These are phyloP conservation scores for Chrysanthemum makinoi DNA, from an alignment of 129 eudicot genomes.

Conservation along the genomic window DNA sequence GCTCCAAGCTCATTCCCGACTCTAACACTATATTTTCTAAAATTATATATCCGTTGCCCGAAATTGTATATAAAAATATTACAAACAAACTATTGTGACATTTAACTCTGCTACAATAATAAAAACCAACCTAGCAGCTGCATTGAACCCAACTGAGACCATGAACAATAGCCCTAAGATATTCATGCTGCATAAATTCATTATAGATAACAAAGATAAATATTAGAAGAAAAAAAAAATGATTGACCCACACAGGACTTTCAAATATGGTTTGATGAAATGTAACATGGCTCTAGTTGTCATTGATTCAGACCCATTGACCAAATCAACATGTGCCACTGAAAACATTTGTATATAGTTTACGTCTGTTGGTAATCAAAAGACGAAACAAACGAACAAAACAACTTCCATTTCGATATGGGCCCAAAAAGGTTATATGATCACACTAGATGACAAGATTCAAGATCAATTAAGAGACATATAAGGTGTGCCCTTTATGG, in stretches of 20 bases:
- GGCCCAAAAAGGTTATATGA: not conserved
- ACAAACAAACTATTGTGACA: too few species aligned
- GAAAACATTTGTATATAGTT: not conserved
- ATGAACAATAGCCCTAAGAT: constrained; percentile 56
- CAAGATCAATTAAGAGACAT: too few species aligned
- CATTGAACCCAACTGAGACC: constrained; percentile 84
- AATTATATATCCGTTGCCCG: not conserved
- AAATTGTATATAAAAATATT: too few species aligned
- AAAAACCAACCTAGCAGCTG: constrained; percentile 68
- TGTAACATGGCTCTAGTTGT: not conserved
- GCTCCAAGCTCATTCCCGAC: constrained; percentile 96
- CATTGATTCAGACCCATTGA: not conserved
- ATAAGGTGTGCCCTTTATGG: too few species aligned
- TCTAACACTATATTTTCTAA: constrained; percentile 65
- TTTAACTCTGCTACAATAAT: too few species aligned
- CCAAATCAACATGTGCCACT: not conserved
- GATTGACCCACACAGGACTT: too few species aligned
- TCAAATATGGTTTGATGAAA: not conserved
- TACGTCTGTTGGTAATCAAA: too few species aligned
- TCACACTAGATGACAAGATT: not conserved
- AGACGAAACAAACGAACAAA: too few species aligned
- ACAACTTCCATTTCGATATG: not conserved
- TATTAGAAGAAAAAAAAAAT: not conserved
- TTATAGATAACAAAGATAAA: not conserved
- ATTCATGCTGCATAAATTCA: constrained; percentile 53